Conservation (phyloP, 2,329 filamentous ascomycete species). For the Elsinoe arachidis region DNA sequence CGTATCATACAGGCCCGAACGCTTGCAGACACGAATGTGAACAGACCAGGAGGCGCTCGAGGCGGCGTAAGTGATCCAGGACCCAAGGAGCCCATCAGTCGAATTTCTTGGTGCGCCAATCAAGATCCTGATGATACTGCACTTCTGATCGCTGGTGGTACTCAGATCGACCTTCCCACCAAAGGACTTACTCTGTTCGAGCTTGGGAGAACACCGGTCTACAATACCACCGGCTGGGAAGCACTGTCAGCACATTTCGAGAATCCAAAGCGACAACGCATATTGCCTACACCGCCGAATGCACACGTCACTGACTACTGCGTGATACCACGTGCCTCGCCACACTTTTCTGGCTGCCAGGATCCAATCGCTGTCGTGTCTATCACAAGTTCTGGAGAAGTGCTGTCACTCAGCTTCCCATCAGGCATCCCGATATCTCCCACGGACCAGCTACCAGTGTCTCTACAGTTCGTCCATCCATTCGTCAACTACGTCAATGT, state of each 20-base stretch:
- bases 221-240: slow-evolving; percentile 87
- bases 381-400: slow-evolving; percentile 74
- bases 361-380: slow-evolving; percentile 82
- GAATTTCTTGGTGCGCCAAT: slow-evolving; percentile 88
- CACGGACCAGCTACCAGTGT: slow-evolving; percentile 86
- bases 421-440: slow-evolving; percentile 84
- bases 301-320: slow-evolving; percentile 73
- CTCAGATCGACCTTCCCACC: slow-evolving; percentile 54
- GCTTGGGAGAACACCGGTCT: slow-evolving; percentile 77
- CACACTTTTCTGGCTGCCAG: slow-evolving; percentile 78
- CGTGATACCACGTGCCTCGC: slow-evolving; percentile 70
- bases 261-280: slow-evolving; percentile 60
- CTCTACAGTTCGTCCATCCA: slow-evolving; percentile 79
- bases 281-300: slow-evolving; percentile 67
- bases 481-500: slow-evolving; percentile 68
- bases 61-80: slow-evolving; percentile 43
- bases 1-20: slow-evolving; percentile 76
- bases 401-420: slow-evolving; percentile 85
- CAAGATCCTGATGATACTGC: slow-evolving; percentile 88
- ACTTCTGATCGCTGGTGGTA: slow-evolving; percentile 75
- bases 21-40: slow-evolving; percentile 62
- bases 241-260: slow-evolving; percentile 68
- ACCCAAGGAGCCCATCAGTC: slow-evolving; percentile 63
- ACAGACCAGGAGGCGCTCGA: slow-evolving; percentile 46
- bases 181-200: slow-evolving; percentile 85